Evolutionary conservation across 805 yeast genomes (phyloP), one percentile per base, ranked within the genome.

Genomic region (Allodekkera sacchari): DNA sequence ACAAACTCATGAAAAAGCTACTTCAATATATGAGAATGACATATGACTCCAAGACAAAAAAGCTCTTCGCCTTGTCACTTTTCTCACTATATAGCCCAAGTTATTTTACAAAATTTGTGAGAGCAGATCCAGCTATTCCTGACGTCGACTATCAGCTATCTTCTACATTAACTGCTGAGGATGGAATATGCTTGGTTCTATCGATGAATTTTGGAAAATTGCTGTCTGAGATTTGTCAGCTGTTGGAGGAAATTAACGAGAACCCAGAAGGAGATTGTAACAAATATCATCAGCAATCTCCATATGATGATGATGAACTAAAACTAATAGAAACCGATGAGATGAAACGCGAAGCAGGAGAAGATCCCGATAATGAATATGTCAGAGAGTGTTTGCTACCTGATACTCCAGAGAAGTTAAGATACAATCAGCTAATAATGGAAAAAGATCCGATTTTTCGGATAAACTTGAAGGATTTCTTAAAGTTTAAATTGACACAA

Each of bases 211-310:
- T 62, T 23, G 55, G 61, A 30, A 49, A 34, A 5, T 27, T 53
- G 16, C 26, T 59, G 24, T 43, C 44, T 12, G 25, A 47, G 20
- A 22, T 43, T 9, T 42, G 57, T 2, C 52, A 68, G 31, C 64
- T 80, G 37, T 50, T 83, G 30, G 96, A 88, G 44, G 95, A 85
- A 48, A 65, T 81, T 10, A 71, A 76, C 35, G 96, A 88, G 48
- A 39, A 52, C 8, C 50, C 45, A 3, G 49, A 53, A 20, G 85
- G 84, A 4, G 82, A 77, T 42, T 68, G 76, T 43, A 66, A 59
- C 19, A 61, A 55, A 17, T 74, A 73, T 40, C 77, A 72, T 42
- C 53, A 59, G 11, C 60, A 66, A 13, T 53, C 57, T 12, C 40
- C 59, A 5, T 59, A 49, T 34, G 64, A 61, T 25, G 63, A 58